A percentile compares a stretch with the other conserved stretches of the same genome.
Conservation (phyloP, 371 early-diverging fungal genomes). For the Choanephora cucurbitarum region DNA sequence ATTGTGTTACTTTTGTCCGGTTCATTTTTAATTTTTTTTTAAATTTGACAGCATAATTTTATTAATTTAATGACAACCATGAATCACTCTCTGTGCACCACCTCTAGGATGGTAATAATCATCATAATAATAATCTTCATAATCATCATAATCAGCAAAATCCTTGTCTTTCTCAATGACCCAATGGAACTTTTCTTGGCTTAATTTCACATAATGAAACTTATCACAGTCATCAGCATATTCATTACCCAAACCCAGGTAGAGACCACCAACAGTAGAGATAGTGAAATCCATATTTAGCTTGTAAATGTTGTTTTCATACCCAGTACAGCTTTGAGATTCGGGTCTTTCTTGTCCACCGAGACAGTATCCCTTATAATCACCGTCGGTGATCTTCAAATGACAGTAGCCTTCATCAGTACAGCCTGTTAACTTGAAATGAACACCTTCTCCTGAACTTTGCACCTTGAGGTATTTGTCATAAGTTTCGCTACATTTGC, state of each 20-base stretch:
- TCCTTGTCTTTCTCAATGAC: slow-evolving; percentile 8
- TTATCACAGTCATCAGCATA: slow-evolving; percentile 9
- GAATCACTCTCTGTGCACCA: slow-evolving; percentile 6
- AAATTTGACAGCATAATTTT: too few species aligned
- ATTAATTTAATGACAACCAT: neutral
- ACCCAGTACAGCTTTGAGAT: slow-evolving; percentile 11
- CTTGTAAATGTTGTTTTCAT: slow-evolving; percentile 15
- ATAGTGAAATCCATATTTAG: slow-evolving; percentile 12
- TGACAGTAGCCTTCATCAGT: slow-evolving; percentile 11
- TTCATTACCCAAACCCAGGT: slow-evolving; percentile 14
- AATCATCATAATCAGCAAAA: neutral
- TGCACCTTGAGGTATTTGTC: slow-evolving; percentile 14
- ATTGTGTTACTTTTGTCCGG: neutral
- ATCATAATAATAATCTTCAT: slow-evolving; percentile 1
- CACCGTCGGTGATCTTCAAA: slow-evolving; percentile 11
- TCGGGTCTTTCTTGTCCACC: slow-evolving; percentile 11
- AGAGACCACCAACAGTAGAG: slow-evolving; percentile 5
- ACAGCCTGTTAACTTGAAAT: slow-evolving; percentile 12
- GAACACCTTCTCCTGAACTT: slow-evolving; percentile 4
- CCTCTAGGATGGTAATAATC: slow-evolving; percentile 35
- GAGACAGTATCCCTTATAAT: slow-evolving; percentile 15
- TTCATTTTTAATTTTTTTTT: neutral
- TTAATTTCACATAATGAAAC: slow-evolving; percentile 10
- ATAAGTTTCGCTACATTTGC: slow-evolving; percentile 10
- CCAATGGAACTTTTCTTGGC: slow-evolving; percentile 15